phyloP scores from a whole-genome alignment of 805 yeast genomes.

The Lipomyces chichibuensis region DNA sequence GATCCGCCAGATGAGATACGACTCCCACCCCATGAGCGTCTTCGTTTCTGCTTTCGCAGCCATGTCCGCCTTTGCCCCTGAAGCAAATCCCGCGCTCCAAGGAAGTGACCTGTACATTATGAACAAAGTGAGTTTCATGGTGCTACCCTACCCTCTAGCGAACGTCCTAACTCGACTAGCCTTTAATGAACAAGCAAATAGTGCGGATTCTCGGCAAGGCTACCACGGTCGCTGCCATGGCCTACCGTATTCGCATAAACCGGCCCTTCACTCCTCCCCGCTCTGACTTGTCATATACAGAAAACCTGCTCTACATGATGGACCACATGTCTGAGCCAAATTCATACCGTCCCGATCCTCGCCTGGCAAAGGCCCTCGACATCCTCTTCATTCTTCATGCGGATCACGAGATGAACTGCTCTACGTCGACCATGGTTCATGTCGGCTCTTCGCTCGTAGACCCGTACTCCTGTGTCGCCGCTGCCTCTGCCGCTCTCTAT shows the following conservation, averaged over 20 bases:
- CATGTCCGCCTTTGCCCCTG: constrained; percentile 35
- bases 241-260: constrained; percentile 35
- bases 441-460: constrained; percentile 36
- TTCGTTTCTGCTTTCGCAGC: constrained; percentile 34
- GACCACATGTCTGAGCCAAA: constrained; percentile 35
- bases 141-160: not conserved
- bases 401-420: constrained; percentile 36
- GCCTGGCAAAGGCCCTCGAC: constrained; percentile 34
- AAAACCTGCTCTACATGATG: constrained; percentile 35
- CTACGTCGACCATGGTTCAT: constrained; percentile 35
- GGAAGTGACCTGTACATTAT: constrained; percentile 28
- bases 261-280: constrained; percentile 33
- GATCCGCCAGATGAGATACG: constrained; percentile 33
- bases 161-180: constrained; percentile 11
- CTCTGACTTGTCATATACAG: constrained; percentile 33
- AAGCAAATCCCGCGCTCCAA: constrained; percentile 33
- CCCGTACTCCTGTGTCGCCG: constrained; percentile 33
- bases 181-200: constrained; percentile 34
- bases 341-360: constrained; percentile 35
- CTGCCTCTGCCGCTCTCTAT: constrained; percentile 32
- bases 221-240: constrained; percentile 34
- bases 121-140: not conserved
- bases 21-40: constrained; percentile 33
- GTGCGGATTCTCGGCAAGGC: constrained; percentile 35
- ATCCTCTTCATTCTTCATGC: constrained; percentile 34